Evolutionary conservation across 805 yeast species (phyloP), one percentile per base, ranked within the genome.

Genomic region (Yarrowia phangngaensis): DNA sequence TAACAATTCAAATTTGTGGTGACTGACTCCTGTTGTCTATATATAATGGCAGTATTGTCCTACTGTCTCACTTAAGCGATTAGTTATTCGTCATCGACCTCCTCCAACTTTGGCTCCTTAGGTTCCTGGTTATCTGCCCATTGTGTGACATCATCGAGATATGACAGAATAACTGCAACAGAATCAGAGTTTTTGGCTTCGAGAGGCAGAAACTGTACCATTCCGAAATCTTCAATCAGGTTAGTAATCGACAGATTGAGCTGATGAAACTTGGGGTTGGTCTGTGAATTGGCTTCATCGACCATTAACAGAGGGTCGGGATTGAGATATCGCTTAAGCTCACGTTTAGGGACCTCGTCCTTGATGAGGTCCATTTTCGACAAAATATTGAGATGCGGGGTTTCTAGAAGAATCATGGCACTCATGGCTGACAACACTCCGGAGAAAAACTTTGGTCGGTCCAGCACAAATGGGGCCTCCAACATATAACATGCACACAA

Each of bases 71-170:
- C 45, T 40, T 28, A n/a, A n/a, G n/a, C n/a, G n/a, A n/a, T n/a
- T n/a, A n/a, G n/a, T 4, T 78, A 85, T 11, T 79, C 85, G n/a
- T 77, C 67, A 14, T 61, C 61, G 12, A 74, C 57, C 53, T 80
- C 85, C 56, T 87, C 97, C 27, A 45, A 20, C 20, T 77, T 75
- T 0, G 97, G 97, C 63, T 90, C 97, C 63, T 90, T 90, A 24
- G 97, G 97, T 64, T 92, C 99, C 65, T 92, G 97, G 3, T 79
- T 70, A 63, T 92, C 99, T 16, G 86, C 80, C 98, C 98, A 92
- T 63, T 92, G 99, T 0, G 99, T 92, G 20, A 90, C 83, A 63
- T 92, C 98, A 61, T 92, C 99, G 16, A 92, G 84, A 63, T 88
- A 88, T 60, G 95, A 83, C 56, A 92, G 71, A 49, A 92, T 90